A percentile compares a stretch with the other conserved stretches of the same genome.
phyloP scores from a whole-genome alignment of 257 asterid genomes.

The Solanum megistacrolobum region DNA sequence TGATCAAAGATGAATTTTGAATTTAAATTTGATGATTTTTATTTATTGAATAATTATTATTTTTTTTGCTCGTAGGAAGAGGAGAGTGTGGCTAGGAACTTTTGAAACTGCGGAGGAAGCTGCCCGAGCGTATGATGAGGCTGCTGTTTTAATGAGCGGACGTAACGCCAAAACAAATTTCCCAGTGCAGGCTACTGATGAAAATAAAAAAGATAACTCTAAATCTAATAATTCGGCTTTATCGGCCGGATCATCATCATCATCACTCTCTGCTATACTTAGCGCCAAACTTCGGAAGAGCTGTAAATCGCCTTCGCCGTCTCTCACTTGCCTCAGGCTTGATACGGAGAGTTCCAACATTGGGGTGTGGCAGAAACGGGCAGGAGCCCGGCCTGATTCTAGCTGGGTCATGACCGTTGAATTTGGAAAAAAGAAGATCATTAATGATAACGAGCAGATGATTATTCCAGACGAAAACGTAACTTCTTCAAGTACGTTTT shows the following conservation, averaged over 20 bases:
- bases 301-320: constrained; percentile 35
- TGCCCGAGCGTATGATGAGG: constrained; percentile 50
- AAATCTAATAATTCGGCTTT: background rate
- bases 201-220: background rate
- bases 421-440: constrained; percentile 15
- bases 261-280: constrained; percentile 17
- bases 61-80: constrained; percentile 18
- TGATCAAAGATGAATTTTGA: background rate
- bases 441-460: background rate
- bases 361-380: constrained; percentile 57
- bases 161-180: constrained; percentile 55
- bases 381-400: constrained; percentile 32
- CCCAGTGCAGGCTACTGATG: constrained; percentile 12
- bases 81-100: constrained; percentile 57
- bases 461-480: background rate
- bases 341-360: constrained; percentile 50
- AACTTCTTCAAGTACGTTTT: background rate
- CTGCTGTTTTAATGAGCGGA: constrained; percentile 47
- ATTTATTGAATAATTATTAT: no score
- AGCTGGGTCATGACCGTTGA: constrained; percentile 55
- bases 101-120: constrained; percentile 56
- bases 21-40: background rate
- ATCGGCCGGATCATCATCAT: constrained; percentile 5
- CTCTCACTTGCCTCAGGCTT: constrained; percentile 48
- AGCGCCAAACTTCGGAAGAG: constrained; percentile 39